Evolutionary conservation across 495 filamentous ascomycete genomes (phyloP), one percentile per base, ranked within the genome.

Genomic region (Hypomontagnella submonticulosa): DNA sequence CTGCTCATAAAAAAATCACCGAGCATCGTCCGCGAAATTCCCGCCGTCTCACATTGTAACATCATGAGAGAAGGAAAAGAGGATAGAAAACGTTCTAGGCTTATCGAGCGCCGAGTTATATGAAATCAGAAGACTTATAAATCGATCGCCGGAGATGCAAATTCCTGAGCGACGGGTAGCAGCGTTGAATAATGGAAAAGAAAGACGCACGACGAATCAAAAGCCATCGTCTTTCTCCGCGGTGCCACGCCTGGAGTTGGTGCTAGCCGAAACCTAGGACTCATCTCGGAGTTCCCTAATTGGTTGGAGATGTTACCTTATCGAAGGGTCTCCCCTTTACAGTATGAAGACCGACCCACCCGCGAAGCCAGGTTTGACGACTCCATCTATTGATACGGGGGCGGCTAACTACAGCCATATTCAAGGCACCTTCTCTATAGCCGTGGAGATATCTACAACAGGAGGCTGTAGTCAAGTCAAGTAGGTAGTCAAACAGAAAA

Each of bases 61-160:
- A 18, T 20, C 34, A 16, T 38, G 38, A 20, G 20, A 48, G 18
- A 23, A 43, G 10, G n/a, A 32, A 34, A 42, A 61, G 1, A 44
- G 15, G 6, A 34, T 16, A 50, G 16, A 13, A 33, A 4, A 38
- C 3, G 12, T 41, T 27, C 36, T 41, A 32, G 18, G 36, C 36
- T 15, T 40, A 54, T 13, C 10, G 30, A 37, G 13, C 1, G 40
- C 9, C 12, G 13, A 10, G 23, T 43, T 20, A 44, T 20, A 56
- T 16, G 4, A 48, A 41, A 19, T 11, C 30, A 47, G 20, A n/a
- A 47, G 30, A 36, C 4, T 12, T 44, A 30, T 13, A 44, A 44
- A 52, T 36, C 36, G 3, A 6, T 50, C 33, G 38, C 57, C 63
- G 63, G 63, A 67, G 63, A 67, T 61, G 52, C 50, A 42, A 56